Evolutionary conservation across 495 filamentous ascomycete species (phyloP).

Genomic region (Daldinia caldariorum): DNA sequence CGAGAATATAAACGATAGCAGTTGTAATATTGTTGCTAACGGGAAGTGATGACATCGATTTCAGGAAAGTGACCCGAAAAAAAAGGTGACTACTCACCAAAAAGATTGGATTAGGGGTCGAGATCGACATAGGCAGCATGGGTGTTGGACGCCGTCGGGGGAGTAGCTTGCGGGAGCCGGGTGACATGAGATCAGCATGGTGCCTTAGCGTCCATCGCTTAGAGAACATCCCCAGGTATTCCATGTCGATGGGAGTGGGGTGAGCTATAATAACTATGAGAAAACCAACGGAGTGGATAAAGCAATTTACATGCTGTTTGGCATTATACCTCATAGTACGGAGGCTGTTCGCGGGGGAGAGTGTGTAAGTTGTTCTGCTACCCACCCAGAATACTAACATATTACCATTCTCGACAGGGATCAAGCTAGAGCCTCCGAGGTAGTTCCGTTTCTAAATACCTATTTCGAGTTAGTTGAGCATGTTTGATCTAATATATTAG

Average conservation of each 20-base stretch:
- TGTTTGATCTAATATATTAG: constrained; percentile 19
- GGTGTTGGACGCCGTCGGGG: constrained; percentile 38
- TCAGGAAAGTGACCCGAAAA: constrained; percentile 38
- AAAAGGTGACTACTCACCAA: constrained; percentile 39
- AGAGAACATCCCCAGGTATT: constrained; percentile 37
- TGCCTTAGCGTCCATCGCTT: constrained; percentile 49
- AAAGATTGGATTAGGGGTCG: constrained; percentile 44
- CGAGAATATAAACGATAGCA: constrained; percentile 18
- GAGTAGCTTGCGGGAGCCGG: constrained; percentile 42
- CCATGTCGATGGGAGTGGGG: constrained; percentile 42
- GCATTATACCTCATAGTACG: too few species aligned
- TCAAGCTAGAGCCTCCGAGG: constrained; percentile 43
- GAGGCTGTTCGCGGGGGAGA: constrained; percentile 31
- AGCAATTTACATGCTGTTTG: constrained; percentile 31
- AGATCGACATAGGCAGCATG: constrained; percentile 45
- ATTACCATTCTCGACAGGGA: constrained; percentile 36
- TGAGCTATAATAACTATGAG: constrained; percentile 38
- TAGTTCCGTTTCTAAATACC: constrained; percentile 40
- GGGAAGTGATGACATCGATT: constrained; percentile 40
- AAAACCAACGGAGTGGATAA: constrained; percentile 19
- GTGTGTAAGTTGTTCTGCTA: constrained; percentile 33
- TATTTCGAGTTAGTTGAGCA: constrained; percentile 29
- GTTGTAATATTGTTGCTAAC: constrained; percentile 27
- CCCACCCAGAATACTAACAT: constrained; percentile 26
- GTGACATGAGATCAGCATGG: constrained; percentile 48